Base-by-base conservation (phyloP, 1,284 basidiomycete species). In the Cerioporus squamosus region DNA sequence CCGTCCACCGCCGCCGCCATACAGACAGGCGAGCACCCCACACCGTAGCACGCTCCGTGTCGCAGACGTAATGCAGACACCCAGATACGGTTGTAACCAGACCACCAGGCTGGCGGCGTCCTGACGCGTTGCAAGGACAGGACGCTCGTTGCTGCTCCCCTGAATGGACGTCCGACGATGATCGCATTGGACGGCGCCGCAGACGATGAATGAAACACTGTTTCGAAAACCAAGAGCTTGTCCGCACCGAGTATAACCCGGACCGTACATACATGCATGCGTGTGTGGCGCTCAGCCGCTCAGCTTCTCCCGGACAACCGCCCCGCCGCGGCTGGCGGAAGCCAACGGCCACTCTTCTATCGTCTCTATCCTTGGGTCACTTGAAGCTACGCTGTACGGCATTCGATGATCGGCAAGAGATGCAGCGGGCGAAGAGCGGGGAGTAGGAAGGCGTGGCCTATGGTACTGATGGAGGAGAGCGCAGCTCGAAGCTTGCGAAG, bases 401-500 rank as follows among this genome's bases (percentile, higher is more conserved):
- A 24, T 40, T 40, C 47, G 54, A 55, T 50, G 40, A 55, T 55
- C 54, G 47, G 47, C 50, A 36, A 26, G 26, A 44, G 22, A 55
- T 36, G 29, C 42, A 42, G 43, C 39, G 20, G 44, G 12, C 26
- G 40, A 29, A 40, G n/a, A 39, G 48, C 44, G 29, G 39, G n/a
- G 18, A 20, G 47, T 29, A 51, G 36, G 26, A 18, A 40, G 46
- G 20, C 36, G 40, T 38, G 31, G 22, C 53, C 59, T 55, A 57
- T 64, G 39, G n/a, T n/a, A n/a, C 26, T 44, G 50, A 51, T 40
- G 51, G 36, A 17, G 55, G 62, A 44, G 58, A 58, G 42, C 68
- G 66, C 33, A 78, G 65, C 72, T 95, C 92, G 74, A 95, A 96
- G 73, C 89, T 95, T 36, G 92, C 91, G 73, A 95, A 98, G 38